A percentile compares a stretch with the other conserved stretches of the same genome.
Conservation (phyloP, 805 yeast genomes). For the Blastobotrys americana region DNA sequence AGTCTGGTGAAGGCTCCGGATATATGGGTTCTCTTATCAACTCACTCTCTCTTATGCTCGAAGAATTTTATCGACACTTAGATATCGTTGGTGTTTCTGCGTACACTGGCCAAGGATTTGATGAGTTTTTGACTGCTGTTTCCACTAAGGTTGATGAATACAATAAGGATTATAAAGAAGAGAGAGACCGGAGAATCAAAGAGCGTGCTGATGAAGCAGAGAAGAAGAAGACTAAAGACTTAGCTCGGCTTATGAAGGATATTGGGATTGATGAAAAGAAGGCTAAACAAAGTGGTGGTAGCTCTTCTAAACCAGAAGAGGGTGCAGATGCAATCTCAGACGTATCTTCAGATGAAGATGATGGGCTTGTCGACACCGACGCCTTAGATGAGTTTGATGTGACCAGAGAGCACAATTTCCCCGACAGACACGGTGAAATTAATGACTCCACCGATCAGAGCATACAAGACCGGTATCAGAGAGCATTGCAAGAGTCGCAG, state of each 20-base stretch:
- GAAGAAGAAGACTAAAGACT: slow-evolving; percentile 59
- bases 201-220: slow-evolving; percentile 72
- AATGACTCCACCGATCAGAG: slow-evolving; percentile 26
- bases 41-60: slow-evolving; percentile 92
- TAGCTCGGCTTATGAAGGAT: slow-evolving; percentile 76
- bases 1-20: slow-evolving; percentile 63
- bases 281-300: slow-evolving; percentile 30
- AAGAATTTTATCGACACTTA: slow-evolving; percentile 87
- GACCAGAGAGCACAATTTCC: slow-evolving; percentile 15
- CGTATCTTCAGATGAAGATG: slow-evolving; percentile 38
- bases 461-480: slow-evolving; percentile 63
- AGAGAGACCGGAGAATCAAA: slow-evolving; percentile 72
- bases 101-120: slow-evolving; percentile 90
- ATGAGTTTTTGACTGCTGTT: slow-evolving; percentile 78
- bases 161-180: slow-evolving; percentile 72
- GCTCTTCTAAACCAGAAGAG: slow-evolving; percentile 45
- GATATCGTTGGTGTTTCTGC: slow-evolving; percentile 93
- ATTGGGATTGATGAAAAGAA: slow-evolving; percentile 52
- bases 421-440: slow-evolving; percentile 16
- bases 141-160: slow-evolving; percentile 84
- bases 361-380: slow-evolving; percentile 30
- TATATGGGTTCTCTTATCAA: slow-evolving; percentile 92
- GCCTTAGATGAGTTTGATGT: slow-evolving; percentile 14
- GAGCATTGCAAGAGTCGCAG: slow-evolving; percentile 41
- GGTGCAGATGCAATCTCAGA: slow-evolving; percentile 50